Evolutionary conservation across 495 filamentous ascomycete species (phyloP), one percentile per base, ranked within the genome.

Genomic region (Trichocladium uniseriatum): DNA sequence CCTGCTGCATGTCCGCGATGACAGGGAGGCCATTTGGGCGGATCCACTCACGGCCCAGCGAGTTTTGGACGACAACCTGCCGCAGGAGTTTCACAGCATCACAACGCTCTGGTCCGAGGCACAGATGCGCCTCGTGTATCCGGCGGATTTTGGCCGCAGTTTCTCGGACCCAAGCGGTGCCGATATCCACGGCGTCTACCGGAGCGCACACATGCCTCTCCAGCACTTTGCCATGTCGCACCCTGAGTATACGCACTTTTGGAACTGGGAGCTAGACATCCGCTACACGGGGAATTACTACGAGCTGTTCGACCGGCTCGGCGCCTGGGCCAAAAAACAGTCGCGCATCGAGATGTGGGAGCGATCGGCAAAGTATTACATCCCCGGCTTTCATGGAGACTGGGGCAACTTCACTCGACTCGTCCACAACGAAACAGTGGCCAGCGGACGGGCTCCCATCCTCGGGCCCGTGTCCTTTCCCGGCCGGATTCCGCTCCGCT

Each of bases 231-330:
- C 91, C n/a, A 76, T 86, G 57, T 76, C 77, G 35, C 91, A 97
- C 64, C 85, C 86, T 0, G 87, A 96, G 60, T 97, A 92, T 64
- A 89, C 89, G 37, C 89, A 83, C 66, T 86, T 91, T 66, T 98
- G 92, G 92, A 90, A 98, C 63, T 96, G 89, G 89, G 92, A 98
- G 67, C 90, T 97, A 80, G 92, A 98, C 62, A 81, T 88, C 51
- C 80, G 92, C 2, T 94, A 89, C 67, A 86, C 87, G 0, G 92
- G 92, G 18, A 87, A 95, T 64, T 94, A 84, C 74, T 96, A 96
- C 67, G 84, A 95, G 58, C 73, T 97, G 10, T 94, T 97, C 60
- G 78, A 84, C 49, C 79, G 81, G 50, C 76, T 92, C 32, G 69
- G 69, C 14, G 63, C 64, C 28, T 98, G 88, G 89, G 83, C 88